phyloP scores from a whole-genome alignment of 2,329 filamentous ascomycete genomes.

The Trichoderma aggressivum region DNA sequence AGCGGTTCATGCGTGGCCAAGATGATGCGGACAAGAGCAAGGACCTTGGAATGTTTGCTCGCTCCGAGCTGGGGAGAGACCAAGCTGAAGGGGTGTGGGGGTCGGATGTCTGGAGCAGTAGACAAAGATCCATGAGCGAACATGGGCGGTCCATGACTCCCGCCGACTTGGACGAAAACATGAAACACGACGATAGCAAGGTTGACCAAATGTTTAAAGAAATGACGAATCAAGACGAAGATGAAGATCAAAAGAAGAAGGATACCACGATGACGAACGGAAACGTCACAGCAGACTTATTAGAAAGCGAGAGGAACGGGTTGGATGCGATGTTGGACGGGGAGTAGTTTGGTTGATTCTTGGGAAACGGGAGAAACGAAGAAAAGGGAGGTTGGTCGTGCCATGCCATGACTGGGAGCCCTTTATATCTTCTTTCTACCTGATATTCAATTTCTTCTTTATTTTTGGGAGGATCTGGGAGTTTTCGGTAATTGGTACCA shows the following conservation, averaged over 20 bases:
- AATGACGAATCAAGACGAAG: slow-evolving; percentile 52
- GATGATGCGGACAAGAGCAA: slow-evolving; percentile 47
- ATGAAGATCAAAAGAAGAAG: slow-evolving; percentile 42
- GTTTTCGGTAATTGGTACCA: slow-evolving; percentile 1
- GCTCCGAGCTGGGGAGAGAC: slow-evolving; percentile 48
- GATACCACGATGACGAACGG: slow-evolving; percentile 28
- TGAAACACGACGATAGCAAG: slow-evolving; percentile 43
- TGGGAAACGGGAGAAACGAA: background rate
- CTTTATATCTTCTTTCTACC: background rate
- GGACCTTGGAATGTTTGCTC: slow-evolving; percentile 51
- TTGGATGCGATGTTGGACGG: slow-evolving; percentile 45
- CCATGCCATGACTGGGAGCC: background rate
- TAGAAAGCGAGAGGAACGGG: slow-evolving; percentile 46
- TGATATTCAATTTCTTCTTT: no score
- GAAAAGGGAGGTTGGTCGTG: background rate
- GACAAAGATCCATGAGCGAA: slow-evolving; percentile 30
- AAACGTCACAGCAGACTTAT: slow-evolving; percentile 40
- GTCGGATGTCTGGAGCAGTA: slow-evolving; percentile 43
- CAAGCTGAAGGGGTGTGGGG: slow-evolving; percentile 52
- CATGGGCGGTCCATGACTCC: slow-evolving; percentile 28
- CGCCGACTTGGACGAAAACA: slow-evolving; percentile 29
- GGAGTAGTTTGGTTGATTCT: slow-evolving; percentile 30
- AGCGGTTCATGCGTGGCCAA: slow-evolving; percentile 47
- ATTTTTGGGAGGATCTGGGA: slow-evolving; percentile 9
- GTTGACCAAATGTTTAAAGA: slow-evolving; percentile 56